Base-by-base conservation (phyloP, 192 early-diverging fungal genomes). In the Helicostylum pulchrum region DNA sequence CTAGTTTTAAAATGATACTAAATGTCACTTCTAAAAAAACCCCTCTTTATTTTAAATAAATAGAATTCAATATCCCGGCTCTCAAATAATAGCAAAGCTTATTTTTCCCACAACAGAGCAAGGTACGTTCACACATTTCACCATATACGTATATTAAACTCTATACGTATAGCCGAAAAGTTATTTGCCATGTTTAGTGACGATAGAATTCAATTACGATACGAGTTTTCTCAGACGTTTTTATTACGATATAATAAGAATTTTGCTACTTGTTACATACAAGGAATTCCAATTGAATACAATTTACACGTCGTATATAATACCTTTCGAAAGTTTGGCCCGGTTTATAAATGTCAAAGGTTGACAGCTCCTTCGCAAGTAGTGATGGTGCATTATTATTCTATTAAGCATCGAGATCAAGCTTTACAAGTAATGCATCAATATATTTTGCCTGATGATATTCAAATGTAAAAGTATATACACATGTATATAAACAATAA, bases 281-380 rank as follows among this genome's bases (percentile, higher is more conserved):
- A 60, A 20, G 19, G 39, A 42, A 30, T 60, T 11, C 58, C 44
- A 21, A 26, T 19, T 2, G 34, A 20, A 7, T 47, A 42, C 17
- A 21, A 60, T 26, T 10, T 26, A 12, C 21, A 26, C 11, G 39
- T 20, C 15, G 23, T 45, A 60, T 47, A 47, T 21, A 7, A 7
- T 60, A 44, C 46, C 26, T 60, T 36, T 32, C 26, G 26, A 26
- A 43, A 47, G 3, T 23, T 42, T 60, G 58, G 58, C 4, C 42
- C 58, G 4, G 39, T 60, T 45, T 42, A 46, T 47, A 43, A 60
- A 60, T 45, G 39, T 47, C 58, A 60, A 36, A 44, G 23, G 30
- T 39, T 56, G 10, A 56, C 31, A 39, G 34, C 31, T 3, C n/a
- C 31, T 39, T 36, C 54, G 9, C 7, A 39, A 39, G 7, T 4